Evolutionary conservation across 2,329 filamentous ascomycete genomes (phyloP).

Genomic region (Aspergillus aculeatus): DNA sequence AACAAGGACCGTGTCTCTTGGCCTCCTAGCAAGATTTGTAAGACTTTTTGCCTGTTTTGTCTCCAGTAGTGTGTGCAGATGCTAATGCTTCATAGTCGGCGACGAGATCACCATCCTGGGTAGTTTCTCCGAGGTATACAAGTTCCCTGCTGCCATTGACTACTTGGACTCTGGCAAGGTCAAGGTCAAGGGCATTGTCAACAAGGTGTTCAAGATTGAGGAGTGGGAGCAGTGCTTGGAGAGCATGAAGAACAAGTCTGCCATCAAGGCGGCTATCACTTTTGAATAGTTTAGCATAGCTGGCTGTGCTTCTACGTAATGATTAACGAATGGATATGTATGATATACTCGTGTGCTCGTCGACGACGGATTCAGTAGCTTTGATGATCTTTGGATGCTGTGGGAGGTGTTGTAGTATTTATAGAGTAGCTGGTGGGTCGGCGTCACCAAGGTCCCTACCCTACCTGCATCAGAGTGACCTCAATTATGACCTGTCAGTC

Average conservation of each 20-base stretch:
- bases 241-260: slow-evolving; percentile 68
- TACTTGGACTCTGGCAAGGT: slow-evolving; percentile 49
- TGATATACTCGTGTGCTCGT: neutral
- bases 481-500: neutral
- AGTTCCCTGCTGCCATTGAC: slow-evolving; percentile 62
- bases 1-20: slow-evolving; percentile 63
- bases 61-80: neutral
- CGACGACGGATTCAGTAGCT: neutral
- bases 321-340: slow-evolving; percentile 7
- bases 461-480: neutral
- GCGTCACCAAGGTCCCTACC: neutral
- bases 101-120: slow-evolving; percentile 71
- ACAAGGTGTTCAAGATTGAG: slow-evolving; percentile 71
- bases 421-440: neutral
- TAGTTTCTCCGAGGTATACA: slow-evolving; percentile 71
- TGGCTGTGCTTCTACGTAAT: slow-evolving; percentile 5
- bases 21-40: slow-evolving; percentile 70
- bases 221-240: slow-evolving; percentile 70
- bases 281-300: slow-evolving; percentile 54
- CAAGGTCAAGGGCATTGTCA: slow-evolving; percentile 64
- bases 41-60: slow-evolving; percentile 27
- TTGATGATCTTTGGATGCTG: neutral
- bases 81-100: slow-evolving; percentile 35
- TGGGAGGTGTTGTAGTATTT: neutral
- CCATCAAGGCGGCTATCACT: slow-evolving; percentile 72